Percentiles rank a stretch among this genome's conserved stretches.
Evolutionary conservation across 2,329 filamentous ascomycete genomes (phyloP).

Genomic region (Mariannaea elegans): DNA sequence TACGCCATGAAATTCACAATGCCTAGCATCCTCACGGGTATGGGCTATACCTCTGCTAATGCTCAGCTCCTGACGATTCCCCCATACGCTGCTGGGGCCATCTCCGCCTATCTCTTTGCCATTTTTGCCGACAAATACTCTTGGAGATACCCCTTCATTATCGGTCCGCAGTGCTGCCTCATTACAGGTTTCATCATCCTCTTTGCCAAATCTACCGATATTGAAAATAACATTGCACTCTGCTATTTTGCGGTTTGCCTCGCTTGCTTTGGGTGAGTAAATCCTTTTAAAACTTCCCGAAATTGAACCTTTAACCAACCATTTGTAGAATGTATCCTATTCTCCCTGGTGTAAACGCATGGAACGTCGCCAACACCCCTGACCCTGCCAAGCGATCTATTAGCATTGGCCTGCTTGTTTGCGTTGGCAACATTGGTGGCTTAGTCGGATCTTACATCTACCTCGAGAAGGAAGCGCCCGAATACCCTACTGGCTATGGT

Average conservation of each 20-base stretch:
- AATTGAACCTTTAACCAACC: too few species aligned
- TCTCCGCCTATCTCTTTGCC: conserved; percentile 44
- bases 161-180: conserved; percentile 45
- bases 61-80: conserved; percentile 48
- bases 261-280: conserved; percentile 45
- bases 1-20: conserved; percentile 47
- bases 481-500: conserved; percentile 48
- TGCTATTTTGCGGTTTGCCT: conserved; percentile 56
- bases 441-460: conserved; percentile 52
- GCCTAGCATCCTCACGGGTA: conserved; percentile 51
- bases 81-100: conserved; percentile 47
- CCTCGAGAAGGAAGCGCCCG: conserved; percentile 44
- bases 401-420: conserved; percentile 51
- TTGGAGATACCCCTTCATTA: conserved; percentile 51
- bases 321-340: conserved; percentile 56
- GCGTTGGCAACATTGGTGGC: conserved; percentile 53
- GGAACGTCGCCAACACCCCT: conserved; percentile 50
- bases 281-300: too few species aligned
- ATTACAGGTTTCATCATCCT: conserved; percentile 49
- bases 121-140: conserved; percentile 48
- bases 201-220: conserved; percentile 47
- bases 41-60: conserved; percentile 49
- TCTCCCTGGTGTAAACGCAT: conserved; percentile 51
- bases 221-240: conserved; percentile 50
- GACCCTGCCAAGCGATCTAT: conserved; percentile 14